Evolutionary conservation across 441 rosid genomes (phyloP).

Genomic region (Rhodomyrtus psidioides): DNA sequence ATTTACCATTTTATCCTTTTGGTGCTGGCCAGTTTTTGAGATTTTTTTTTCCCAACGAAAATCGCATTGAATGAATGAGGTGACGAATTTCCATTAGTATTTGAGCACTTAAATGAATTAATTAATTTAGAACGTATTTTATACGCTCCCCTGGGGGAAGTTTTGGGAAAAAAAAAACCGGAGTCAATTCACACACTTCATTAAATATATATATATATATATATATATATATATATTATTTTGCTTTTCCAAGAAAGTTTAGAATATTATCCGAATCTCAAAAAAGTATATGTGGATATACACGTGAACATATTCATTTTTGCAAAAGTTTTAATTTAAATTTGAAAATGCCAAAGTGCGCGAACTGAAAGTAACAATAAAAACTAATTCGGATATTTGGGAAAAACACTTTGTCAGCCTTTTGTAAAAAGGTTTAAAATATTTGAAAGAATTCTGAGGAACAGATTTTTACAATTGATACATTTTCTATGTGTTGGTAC

Average conservation of each 20-base stretch:
- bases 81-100: not conserved
- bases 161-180: accelerated
- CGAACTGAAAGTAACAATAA: not conserved
- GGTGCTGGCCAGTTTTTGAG: not conserved
- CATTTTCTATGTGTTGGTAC: no score
- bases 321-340: not conserved
- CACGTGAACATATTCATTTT: not conserved
- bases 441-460: no score
- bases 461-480: no score
- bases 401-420: not conserved
- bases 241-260: not conserved
- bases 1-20: not conserved
- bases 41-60: not conserved
- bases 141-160: accelerated
- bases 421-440: no score
- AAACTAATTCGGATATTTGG: accelerated
- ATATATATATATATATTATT: no score
- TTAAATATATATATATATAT: no score
- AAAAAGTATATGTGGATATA: no score
- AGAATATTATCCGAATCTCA: no score
- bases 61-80: not conserved
- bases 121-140: not conserved
- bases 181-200: not conserved
- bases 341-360: not conserved
- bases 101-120: not conserved